Evolutionary conservation across 352 stramenopile species (phyloP).

Genomic region (Peronospora tabacina): DNA sequence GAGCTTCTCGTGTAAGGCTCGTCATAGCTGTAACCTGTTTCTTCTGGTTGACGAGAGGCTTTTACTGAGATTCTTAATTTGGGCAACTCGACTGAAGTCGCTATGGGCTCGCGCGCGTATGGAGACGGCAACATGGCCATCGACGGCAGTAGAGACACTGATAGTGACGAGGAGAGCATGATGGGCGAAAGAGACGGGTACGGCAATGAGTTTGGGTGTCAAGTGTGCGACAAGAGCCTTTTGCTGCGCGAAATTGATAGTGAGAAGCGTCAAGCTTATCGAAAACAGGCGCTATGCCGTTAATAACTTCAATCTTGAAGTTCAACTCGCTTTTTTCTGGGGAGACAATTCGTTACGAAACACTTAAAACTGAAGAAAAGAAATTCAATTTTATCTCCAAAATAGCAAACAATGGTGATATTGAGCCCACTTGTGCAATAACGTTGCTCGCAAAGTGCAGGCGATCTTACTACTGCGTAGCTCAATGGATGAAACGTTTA

Average conservation of each 20-base stretch:
- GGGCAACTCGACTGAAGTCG: slow-evolving; percentile 14
- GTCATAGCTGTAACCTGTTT: slow-evolving; percentile 12
- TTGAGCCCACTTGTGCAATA: no score
- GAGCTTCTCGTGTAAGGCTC: slow-evolving; percentile 1
- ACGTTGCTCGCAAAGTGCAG: no score
- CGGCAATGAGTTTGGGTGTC: neutral
- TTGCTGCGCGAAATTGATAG: slow-evolving; percentile 23
- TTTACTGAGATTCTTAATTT: slow-evolving; percentile 24
- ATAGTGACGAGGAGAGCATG: slow-evolving; percentile 16
- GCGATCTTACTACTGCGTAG: no score
- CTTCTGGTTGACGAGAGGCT: slow-evolving; percentile 4
- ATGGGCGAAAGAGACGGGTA: neutral
- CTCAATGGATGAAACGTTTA: no score
- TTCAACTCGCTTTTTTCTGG: slow-evolving; percentile 24
- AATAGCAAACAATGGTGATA: neutral
- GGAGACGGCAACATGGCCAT: slow-evolving; percentile 5
- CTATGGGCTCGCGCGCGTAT: neutral
- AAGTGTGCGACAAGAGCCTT: slow-evolving; percentile 6
- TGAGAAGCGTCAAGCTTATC: slow-evolving; percentile 9
- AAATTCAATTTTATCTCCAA: neutral
- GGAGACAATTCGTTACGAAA: neutral
- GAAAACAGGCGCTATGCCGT: neutral
- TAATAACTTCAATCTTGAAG: slow-evolving; percentile 23
- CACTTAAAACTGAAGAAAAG: slow-evolving; percentile 25
- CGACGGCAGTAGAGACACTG: slow-evolving; percentile 2